Evolutionary conservation across 305 asterid genomes (phyloP).

Genomic region (Solanum hybrid): DNA sequence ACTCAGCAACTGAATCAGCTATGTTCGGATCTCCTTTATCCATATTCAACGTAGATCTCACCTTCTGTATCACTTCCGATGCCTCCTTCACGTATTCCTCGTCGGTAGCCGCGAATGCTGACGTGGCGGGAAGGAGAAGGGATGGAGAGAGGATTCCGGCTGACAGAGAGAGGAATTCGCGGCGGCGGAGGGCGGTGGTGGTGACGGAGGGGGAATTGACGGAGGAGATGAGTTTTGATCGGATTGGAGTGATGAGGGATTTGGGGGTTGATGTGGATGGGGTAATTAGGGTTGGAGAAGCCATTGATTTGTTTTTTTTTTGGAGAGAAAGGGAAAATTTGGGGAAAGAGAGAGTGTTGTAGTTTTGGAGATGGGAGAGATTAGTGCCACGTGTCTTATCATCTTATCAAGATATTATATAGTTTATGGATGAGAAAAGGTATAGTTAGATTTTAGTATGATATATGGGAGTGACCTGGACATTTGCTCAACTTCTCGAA

Average conservation of each 20-base stretch:
- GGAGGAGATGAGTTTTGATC: slow-evolving; percentile 20
- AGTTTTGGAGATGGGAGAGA: slow-evolving; percentile 7
- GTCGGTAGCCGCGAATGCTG: slow-evolving; percentile 48
- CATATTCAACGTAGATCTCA: slow-evolving; percentile 43
- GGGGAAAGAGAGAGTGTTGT: neutral
- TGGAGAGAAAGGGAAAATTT: neutral
- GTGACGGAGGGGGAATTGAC: too few species aligned
- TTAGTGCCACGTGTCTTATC: slow-evolving; percentile 56
- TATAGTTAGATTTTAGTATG: slow-evolving; percentile 12
- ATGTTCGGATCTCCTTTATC: slow-evolving; percentile 64
- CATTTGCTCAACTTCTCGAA: neutral
- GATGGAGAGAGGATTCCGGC: slow-evolving; percentile 21
- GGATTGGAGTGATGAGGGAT: slow-evolving; percentile 16
- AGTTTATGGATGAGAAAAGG: slow-evolving; percentile 34
- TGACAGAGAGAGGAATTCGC: slow-evolving; percentile 38
- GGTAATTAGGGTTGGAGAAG: slow-evolving; percentile 39
- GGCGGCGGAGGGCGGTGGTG: slow-evolving; percentile 26
- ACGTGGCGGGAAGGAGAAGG: slow-evolving; percentile 17
- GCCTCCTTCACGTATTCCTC: slow-evolving; percentile 85
- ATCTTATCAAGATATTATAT: slow-evolving; percentile 34
- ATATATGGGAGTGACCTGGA: neutral
- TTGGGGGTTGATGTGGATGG: slow-evolving; percentile 28
- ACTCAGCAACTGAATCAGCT: slow-evolving; percentile 62
- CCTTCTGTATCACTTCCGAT: slow-evolving; percentile 55
- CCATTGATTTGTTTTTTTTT: slow-evolving; percentile 17